Percentiles rank a stretch among this genome's conserved stretches.
Conservation (phyloP, 2,329 filamentous ascomycete genomes). For the Thyridium curvatum region DNA sequence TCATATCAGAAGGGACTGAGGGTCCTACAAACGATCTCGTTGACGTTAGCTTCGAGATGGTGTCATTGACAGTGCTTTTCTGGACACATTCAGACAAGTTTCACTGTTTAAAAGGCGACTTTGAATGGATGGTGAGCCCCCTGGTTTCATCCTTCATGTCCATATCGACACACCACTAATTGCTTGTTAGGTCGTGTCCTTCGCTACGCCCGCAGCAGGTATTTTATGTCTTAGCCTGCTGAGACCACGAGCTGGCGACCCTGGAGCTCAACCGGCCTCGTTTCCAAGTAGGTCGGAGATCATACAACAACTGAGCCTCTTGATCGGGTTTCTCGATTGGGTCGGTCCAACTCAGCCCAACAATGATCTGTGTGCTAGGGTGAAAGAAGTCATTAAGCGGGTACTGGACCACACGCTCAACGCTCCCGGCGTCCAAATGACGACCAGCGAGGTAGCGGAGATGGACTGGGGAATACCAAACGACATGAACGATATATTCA, state of each 20-base stretch:
- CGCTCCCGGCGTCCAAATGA: slow-evolving; percentile 14
- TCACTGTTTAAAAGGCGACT: slow-evolving; percentile 30
- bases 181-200: slow-evolving; percentile 35
- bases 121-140: slow-evolving; percentile 40
- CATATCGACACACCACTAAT: not conserved
- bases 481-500: slow-evolving; percentile 26
- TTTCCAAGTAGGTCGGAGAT: slow-evolving; percentile 33
- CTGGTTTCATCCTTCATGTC: not conserved
- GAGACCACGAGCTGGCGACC: slow-evolving; percentile 34
- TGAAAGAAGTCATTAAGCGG: slow-evolving; percentile 40
- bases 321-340: slow-evolving; percentile 46
- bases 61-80: slow-evolving; percentile 35
- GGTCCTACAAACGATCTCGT: slow-evolving; percentile 31
- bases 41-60: slow-evolving; percentile 39
- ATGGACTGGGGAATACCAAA: slow-evolving; percentile 23
- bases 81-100: slow-evolving; percentile 45
- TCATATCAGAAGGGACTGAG: slow-evolving; percentile 26
- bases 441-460: slow-evolving; percentile 13
- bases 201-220: slow-evolving; percentile 40
- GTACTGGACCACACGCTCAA: slow-evolving; percentile 45
- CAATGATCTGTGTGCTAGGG: slow-evolving; percentile 37
- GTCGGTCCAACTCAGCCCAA: slow-evolving; percentile 41
- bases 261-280: slow-evolving; percentile 21
- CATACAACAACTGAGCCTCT: slow-evolving; percentile 43
- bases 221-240: slow-evolving; percentile 45